Evolutionary conservation across 371 early-diverging fungal genomes (phyloP).

Genomic region (Chytridium lagenaria): DNA sequence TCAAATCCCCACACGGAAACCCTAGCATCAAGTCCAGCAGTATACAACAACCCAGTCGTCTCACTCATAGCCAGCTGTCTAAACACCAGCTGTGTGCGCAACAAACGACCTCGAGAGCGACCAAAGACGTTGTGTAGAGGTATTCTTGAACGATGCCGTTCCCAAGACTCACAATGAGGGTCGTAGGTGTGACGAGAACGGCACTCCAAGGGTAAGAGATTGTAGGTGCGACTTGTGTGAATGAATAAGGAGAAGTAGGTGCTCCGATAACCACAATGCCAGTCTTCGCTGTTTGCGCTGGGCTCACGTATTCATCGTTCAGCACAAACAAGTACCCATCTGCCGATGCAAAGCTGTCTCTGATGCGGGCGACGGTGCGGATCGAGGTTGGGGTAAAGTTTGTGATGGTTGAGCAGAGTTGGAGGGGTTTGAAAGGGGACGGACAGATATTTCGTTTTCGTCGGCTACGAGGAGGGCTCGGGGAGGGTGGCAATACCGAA

Average conservation of each 20-base stretch:
- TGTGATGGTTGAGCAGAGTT: not conserved
- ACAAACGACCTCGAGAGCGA: not conserved
- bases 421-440: not conserved
- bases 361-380: not conserved
- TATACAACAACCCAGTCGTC: not conserved
- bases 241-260: not conserved
- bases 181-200: not conserved
- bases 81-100: not conserved
- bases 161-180: not conserved
- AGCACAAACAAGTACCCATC: not conserved
- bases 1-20: not conserved
- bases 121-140: not conserved
- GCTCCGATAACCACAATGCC: not conserved
- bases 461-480: not conserved
- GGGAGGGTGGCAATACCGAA: not conserved
- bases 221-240: not conserved
- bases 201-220: not conserved
- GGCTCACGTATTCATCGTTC: not conserved
- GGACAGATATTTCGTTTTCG: not conserved
- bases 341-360: not conserved
- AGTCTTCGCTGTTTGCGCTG: not conserved
- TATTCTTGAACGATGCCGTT: not conserved
- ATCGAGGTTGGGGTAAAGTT: not conserved
- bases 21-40: not conserved
- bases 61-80: not conserved